phyloP scores from a whole-genome alignment of 495 filamentous ascomycete genomes.

The Neurospora sp. region DNA sequence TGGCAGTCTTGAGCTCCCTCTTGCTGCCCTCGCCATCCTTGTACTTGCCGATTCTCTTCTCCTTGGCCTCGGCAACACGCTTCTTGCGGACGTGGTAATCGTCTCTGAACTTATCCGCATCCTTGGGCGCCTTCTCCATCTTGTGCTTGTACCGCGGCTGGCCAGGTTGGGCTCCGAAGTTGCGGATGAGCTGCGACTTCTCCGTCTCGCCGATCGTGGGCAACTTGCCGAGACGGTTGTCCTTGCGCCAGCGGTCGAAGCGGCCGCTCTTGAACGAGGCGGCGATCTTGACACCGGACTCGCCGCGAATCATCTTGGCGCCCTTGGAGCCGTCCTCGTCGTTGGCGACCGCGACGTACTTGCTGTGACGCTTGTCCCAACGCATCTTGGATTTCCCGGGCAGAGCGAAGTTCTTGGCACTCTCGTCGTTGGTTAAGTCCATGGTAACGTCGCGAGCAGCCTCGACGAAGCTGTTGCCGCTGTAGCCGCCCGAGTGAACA shows the following conservation, averaged over 20 bases:
- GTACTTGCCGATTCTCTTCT: slow-evolving; percentile 67
- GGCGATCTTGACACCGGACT: slow-evolving; percentile 91
- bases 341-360: slow-evolving; percentile 83
- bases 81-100: slow-evolving; percentile 89
- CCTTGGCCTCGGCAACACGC: slow-evolving; percentile 74
- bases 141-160: slow-evolving; percentile 64
- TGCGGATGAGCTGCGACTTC: slow-evolving; percentile 51
- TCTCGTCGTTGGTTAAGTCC: slow-evolving; percentile 83
- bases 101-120: slow-evolving; percentile 77
- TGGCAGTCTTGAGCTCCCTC: slow-evolving; percentile 68
- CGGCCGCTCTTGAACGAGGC: slow-evolving; percentile 86
- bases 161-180: slow-evolving; percentile 51
- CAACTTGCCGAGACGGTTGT: slow-evolving; percentile 65
- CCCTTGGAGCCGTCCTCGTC: slow-evolving; percentile 90
- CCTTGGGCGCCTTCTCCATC: slow-evolving; percentile 76
- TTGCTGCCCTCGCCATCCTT: slow-evolving; percentile 52
- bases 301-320: slow-evolving; percentile 72
- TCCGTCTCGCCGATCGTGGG: slow-evolving; percentile 78
- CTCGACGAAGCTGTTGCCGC: slow-evolving; percentile 64
- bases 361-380: slow-evolving; percentile 95
- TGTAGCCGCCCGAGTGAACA: slow-evolving; percentile 63
- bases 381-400: slow-evolving; percentile 64
- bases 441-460: slow-evolving; percentile 75
- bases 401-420: slow-evolving; percentile 61
- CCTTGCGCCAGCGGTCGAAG: slow-evolving; percentile 83